Base-by-base conservation (phyloP, 2,329 filamentous ascomycete genomes). In the Periconia sp. region DNA sequence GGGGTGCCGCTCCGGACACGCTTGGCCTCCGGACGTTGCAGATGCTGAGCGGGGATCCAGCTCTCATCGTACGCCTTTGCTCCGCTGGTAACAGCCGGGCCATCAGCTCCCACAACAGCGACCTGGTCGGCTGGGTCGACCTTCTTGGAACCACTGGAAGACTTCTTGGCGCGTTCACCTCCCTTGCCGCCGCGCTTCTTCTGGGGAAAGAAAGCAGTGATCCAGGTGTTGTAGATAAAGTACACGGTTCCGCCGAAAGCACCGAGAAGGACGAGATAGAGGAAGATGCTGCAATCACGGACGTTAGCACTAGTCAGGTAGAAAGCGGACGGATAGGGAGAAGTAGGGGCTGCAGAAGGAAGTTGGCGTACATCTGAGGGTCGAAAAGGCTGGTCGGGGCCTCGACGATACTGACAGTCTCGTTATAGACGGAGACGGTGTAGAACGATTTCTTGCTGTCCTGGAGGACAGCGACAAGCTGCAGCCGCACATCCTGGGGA, bases 151-250 rank as follows among this genome's bases (percentile, higher is more conserved):
- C 84, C 84, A 65, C 79, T 81, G 54, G 80, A 74, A 21, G 80
- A 74, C 62, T 76, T 77, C 70, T 82, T 83, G 44, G 81, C 76
- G 52, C 85, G 83, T 78, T 90, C 88, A 57, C 87, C 74, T 50
- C 76, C 76, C 71, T 82, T 82, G 59, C 77, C 79, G 43, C 77
- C 70, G 50, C 78, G 77, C 62, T 76, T 77, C 73, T 84, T 85
- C 79, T 96, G 90, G 35, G 94, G 92, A 80, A 97, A 96, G 68
- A 99, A 88, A 11, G 91, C 86, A 63, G 91, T 89, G 74, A 99
- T 88, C 91, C 92, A 97, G 65, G 92, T 95, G 78, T 87, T 94
- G 83, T 99, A 99, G 76, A 96, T 90, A 74, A 96, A 96, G 84
- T 92, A 96, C 69, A 87, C 83, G 40, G 86, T 90, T 50, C 88